phyloP scores from a whole-genome alignment of 2,329 filamentous ascomycete species.

The Pseudocercospora ulei region DNA sequence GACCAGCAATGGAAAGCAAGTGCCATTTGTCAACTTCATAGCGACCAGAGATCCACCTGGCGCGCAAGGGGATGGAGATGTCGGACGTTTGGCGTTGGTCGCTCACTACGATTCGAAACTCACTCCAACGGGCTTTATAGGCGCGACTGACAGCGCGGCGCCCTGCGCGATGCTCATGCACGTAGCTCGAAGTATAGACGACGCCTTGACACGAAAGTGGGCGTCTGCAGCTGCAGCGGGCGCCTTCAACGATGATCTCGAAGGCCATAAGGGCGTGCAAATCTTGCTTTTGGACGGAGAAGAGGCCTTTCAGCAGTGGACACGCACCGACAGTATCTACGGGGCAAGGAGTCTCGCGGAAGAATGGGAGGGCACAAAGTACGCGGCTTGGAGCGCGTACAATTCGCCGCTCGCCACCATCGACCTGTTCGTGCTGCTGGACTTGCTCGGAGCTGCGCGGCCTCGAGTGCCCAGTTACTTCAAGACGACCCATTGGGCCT shows the following conservation, averaged over 20 bases:
- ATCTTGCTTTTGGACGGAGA: constrained; percentile 87
- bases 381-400: constrained; percentile 65
- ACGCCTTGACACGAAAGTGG: constrained; percentile 73
- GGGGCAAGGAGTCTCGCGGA: constrained; percentile 69
- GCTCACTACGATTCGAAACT: constrained; percentile 90
- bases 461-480: constrained; percentile 79
- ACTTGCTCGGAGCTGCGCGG: constrained; percentile 63
- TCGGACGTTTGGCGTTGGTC: constrained; percentile 72
- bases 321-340: constrained; percentile 72
- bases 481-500: constrained; percentile 85
- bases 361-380: constrained; percentile 61
- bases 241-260: constrained; percentile 43
- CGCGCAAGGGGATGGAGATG: constrained; percentile 56
- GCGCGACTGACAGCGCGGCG: constrained; percentile 84
- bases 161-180: constrained; percentile 92
- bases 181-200: constrained; percentile 68
- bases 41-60: constrained; percentile 82
- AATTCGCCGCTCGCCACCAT: constrained; percentile 67
- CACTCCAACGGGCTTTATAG: constrained; percentile 74
- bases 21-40: constrained; percentile 82
- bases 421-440: constrained; percentile 80
- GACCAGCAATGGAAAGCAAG: constrained; percentile 55
- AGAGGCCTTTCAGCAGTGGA: constrained; percentile 80
- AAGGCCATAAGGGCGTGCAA: constrained; percentile 74
- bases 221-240: constrained; percentile 53